These are phyloP conservation scores for Davidsoniella australis DNA, from an alignment of 2,329 filamentous ascomycete species.

Conservation along the genomic window DNA sequence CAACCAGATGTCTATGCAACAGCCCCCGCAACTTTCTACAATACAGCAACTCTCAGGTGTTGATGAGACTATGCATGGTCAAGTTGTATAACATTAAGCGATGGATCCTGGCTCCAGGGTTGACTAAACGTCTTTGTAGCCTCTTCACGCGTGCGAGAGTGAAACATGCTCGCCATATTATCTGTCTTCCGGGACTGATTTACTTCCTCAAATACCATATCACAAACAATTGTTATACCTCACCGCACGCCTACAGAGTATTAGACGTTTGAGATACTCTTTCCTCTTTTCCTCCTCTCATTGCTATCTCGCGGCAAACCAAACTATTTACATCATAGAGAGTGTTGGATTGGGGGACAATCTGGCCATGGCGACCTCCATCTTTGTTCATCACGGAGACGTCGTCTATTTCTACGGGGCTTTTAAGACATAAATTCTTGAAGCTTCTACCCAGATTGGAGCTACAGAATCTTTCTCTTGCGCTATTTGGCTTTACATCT, in stretches of 20 bases:
- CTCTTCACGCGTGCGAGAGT: not conserved
- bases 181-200: too few species aligned
- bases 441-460: too few species aligned
- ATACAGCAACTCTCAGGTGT: constrained; percentile 8
- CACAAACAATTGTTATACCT: too few species aligned
- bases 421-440: too few species aligned
- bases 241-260: not conserved
- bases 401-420: too few species aligned
- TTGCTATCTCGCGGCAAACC: not conserved
- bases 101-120: constrained; percentile 4
- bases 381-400: too few species aligned
- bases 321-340: not conserved
- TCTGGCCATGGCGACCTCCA: too few species aligned
- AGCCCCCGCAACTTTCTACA: constrained; percentile 1
- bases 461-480: too few species aligned
- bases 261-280: not conserved
- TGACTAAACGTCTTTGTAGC: not conserved
- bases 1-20: constrained; percentile 5
- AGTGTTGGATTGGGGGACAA: too few species aligned
- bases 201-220: too few species aligned
- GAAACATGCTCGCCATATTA: too few species aligned
- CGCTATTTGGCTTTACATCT: too few species aligned
- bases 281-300: constrained; percentile 1
- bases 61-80: constrained; percentile 10
- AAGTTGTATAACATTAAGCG: constrained; percentile 8